These are phyloP conservation scores for Solanum chmielewskii DNA, from an alignment of 257 asterid species.

Conservation along the genomic window DNA sequence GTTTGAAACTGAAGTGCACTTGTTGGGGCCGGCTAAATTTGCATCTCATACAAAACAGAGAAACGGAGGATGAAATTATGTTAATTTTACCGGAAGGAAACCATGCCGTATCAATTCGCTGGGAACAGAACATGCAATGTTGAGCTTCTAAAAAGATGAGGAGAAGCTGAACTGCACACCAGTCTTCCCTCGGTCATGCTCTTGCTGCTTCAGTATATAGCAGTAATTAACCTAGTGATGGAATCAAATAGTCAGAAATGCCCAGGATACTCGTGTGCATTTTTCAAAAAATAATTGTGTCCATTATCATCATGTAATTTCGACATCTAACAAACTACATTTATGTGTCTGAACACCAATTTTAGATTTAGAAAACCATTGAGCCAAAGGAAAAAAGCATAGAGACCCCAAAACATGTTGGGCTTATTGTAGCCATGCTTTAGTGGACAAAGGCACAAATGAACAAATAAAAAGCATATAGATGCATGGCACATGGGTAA, in stretches of 20 bases:
- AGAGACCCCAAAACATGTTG: not conserved
- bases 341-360: not conserved
- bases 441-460: not conserved
- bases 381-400: not conserved
- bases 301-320: not conserved
- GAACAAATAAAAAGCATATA: not conserved
- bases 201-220: slow-evolving; percentile 63
- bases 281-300: not conserved
- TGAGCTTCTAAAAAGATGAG: slow-evolving; percentile 34
- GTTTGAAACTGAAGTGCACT: not conserved
- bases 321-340: not conserved
- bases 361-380: not conserved
- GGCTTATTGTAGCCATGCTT: not conserved
- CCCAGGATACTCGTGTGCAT: not conserved
- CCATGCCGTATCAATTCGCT: not conserved
- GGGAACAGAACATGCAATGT: not conserved
- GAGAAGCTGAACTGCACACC: slow-evolving; percentile 96
- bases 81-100: not conserved
- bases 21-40: not conserved
- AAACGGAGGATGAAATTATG: not conserved
- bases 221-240: slow-evolving; percentile 66
- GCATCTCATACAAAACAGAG: not conserved
- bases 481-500: not conserved
- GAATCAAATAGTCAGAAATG: slow-evolving; percentile 10
- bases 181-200: slow-evolving; percentile 65